Conservation (phyloP, 2,329 filamentous ascomycete species). For the Apiospora koreana region DNA sequence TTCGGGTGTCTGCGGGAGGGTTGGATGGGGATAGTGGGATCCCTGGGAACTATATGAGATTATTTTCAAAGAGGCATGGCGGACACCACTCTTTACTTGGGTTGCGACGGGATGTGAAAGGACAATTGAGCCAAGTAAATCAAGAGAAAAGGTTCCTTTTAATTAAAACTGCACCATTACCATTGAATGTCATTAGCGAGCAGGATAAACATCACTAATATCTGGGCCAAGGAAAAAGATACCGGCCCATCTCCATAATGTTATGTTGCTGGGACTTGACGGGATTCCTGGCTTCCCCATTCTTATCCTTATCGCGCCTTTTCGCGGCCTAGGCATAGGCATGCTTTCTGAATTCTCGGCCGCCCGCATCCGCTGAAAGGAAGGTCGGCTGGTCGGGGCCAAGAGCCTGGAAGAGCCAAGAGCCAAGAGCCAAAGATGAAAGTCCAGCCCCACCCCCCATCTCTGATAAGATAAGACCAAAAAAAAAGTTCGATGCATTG, state of each 20-base stretch:
- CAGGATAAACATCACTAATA: slow-evolving; percentile 1
- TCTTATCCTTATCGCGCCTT: slow-evolving; percentile 14
- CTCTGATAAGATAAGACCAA: slow-evolving; percentile 1
- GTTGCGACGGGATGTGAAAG: neutral
- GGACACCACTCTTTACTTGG: neutral
- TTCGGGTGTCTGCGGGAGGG: slow-evolving; percentile 10
- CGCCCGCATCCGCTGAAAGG: neutral
- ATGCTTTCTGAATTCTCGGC: neutral
- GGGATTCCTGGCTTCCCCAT: neutral
- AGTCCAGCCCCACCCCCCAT: neutral
- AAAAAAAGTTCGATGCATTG: slow-evolving; percentile 7
- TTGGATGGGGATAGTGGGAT: slow-evolving; percentile 11
- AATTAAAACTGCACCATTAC: neutral
- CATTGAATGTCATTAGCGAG: neutral
- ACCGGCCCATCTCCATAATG: neutral
- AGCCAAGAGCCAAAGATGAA: neutral
- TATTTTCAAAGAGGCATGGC: slow-evolving; percentile 5
- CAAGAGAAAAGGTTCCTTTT: neutral
- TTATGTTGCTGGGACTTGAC: neutral
- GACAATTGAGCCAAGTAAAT: neutral
- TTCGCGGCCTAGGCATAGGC: slow-evolving; percentile 5
- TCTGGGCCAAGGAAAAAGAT: neutral
- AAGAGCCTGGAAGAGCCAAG: too few relatives aligned
- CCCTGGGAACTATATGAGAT: slow-evolving; percentile 5
- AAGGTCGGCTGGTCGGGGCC: too few relatives aligned